phyloP scores from a whole-genome alignment of 208 protist genomes.

The Leishmania gerbilli region DNA sequence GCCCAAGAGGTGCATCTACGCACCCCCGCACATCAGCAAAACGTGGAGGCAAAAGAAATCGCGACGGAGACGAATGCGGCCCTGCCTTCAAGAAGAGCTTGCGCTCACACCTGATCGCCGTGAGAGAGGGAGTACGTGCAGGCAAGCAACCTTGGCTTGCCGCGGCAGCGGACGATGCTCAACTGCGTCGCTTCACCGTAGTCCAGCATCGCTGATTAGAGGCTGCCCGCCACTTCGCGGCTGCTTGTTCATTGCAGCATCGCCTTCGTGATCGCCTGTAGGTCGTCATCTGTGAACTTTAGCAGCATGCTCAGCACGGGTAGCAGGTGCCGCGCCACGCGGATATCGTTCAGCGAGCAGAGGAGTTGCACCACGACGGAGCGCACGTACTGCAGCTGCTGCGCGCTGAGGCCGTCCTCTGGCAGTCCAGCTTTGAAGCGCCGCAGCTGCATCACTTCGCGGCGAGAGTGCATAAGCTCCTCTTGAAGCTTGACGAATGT shows the following conservation, averaged over 20 bases:
- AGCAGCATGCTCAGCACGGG: conserved; percentile 81
- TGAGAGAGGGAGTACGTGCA: background rate
- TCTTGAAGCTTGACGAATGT: conserved; percentile 15
- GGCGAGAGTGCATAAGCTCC: conserved; percentile 14
- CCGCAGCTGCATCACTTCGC: conserved; percentile 24
- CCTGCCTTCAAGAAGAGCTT: too few relatives aligned
- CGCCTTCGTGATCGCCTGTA: conserved; percentile 49
- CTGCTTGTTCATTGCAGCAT: conserved; percentile 43
- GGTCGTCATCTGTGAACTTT: conserved; percentile 50
- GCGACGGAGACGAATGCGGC: background rate
- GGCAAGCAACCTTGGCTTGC: background rate
- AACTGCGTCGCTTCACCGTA: background rate
- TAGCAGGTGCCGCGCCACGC: conserved; percentile 60
- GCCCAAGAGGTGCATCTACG: background rate
- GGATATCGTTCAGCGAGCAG: conserved; percentile 47
- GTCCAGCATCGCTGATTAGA: background rate
- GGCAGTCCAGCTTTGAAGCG: conserved; percentile 9
- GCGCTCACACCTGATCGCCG: background rate
- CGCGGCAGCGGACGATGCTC: background rate
- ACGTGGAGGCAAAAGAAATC: background rate
- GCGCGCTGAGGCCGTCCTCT: conserved; percentile 37
- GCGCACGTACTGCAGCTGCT: conserved; percentile 72
- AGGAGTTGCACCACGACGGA: conserved; percentile 78
- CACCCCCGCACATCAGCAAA: background rate
- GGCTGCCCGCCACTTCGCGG: background rate